phyloP scores from a whole-genome alignment of 1,139 yeast genomes.

The Geotrichum citri-aurantii region DNA sequence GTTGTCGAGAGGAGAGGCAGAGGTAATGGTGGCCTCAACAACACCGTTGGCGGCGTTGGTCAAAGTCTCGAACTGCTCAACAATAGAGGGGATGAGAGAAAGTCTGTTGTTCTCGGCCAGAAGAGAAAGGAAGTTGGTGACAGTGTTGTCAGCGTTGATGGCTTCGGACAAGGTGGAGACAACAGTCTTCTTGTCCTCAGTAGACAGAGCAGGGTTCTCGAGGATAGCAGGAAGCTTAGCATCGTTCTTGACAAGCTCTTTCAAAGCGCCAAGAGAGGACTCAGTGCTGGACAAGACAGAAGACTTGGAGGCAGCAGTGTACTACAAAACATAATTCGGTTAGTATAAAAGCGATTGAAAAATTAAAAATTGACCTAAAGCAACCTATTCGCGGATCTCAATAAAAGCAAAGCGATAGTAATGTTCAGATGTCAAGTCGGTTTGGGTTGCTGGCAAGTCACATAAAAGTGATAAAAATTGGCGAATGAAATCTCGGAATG shows the following conservation, averaged over 20 bases:
- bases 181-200: slow-evolving; percentile 66
- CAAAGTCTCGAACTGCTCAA: slow-evolving; percentile 66
- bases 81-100: slow-evolving; percentile 57
- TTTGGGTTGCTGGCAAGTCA: background rate
- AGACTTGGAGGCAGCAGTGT: slow-evolving; percentile 84
- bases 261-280: slow-evolving; percentile 57
- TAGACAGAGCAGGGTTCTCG: slow-evolving; percentile 77
- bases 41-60: slow-evolving; percentile 87
- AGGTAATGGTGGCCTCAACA: slow-evolving; percentile 89
- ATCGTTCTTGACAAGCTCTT: slow-evolving; percentile 55
- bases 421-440: background rate
- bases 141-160: slow-evolving; percentile 62
- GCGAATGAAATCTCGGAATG: slow-evolving; percentile 11
- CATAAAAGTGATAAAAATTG: slow-evolving; percentile 3
- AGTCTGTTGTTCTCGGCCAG: slow-evolving; percentile 96
- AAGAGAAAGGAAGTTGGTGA: slow-evolving; percentile 73
- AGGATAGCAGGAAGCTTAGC: slow-evolving; percentile 56
- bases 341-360: background rate
- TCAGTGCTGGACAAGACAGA: slow-evolving; percentile 69
- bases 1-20: slow-evolving; percentile 77
- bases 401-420: background rate
- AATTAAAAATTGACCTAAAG: background rate
- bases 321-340: slow-evolving; percentile 31
- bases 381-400: background rate
- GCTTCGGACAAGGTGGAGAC: slow-evolving; percentile 54